These are phyloP conservation scores for Aspergillus sclerotiicarbonarius DNA, from an alignment of 495 filamentous ascomycete genomes.

Conservation along the genomic window DNA sequence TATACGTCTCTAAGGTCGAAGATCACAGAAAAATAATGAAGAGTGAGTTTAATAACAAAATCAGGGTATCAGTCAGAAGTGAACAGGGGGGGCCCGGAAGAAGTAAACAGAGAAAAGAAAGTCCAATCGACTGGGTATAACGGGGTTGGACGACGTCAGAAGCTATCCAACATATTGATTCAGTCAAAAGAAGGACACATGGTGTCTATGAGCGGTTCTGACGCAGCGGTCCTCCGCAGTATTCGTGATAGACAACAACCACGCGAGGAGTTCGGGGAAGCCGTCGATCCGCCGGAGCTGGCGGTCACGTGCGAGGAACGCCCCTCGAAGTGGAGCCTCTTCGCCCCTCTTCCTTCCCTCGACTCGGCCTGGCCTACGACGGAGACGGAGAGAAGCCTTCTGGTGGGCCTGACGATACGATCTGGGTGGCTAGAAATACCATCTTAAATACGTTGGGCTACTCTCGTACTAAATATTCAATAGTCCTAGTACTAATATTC, in stretches of 20 bases:
- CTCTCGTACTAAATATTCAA: too few species aligned
- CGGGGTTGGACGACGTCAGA: neutral
- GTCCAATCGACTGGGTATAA: neutral
- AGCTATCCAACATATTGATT: neutral
- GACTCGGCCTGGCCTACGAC: neutral
- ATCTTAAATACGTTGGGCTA: too few species aligned
- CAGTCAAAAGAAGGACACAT: conserved; percentile 5
- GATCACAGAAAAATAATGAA: conserved; percentile 2
- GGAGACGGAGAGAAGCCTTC: too few species aligned
- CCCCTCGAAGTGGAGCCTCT: neutral
- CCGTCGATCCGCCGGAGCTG: conserved; percentile 13
- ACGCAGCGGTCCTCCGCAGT: conserved; percentile 1
- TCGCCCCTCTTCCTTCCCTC: neutral
- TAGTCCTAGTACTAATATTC: too few species aligned
- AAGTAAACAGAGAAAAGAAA: neutral
- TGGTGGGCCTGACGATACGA: too few species aligned
- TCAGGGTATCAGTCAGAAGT: neutral
- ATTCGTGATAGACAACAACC: conserved; percentile 3
- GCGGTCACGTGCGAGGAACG: conserved; percentile 13
- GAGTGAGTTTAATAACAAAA: neutral
- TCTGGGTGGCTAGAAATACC: too few species aligned
- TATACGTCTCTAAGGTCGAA: conserved; percentile 7
- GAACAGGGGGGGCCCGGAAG: neutral
- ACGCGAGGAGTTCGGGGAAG: conserved; percentile 4
- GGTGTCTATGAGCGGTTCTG: conserved; percentile 1